These are phyloP conservation scores for Pseudogymnoascus sp. DNA, from an alignment of 2,329 filamentous ascomycete species.

Conservation along the genomic window DNA sequence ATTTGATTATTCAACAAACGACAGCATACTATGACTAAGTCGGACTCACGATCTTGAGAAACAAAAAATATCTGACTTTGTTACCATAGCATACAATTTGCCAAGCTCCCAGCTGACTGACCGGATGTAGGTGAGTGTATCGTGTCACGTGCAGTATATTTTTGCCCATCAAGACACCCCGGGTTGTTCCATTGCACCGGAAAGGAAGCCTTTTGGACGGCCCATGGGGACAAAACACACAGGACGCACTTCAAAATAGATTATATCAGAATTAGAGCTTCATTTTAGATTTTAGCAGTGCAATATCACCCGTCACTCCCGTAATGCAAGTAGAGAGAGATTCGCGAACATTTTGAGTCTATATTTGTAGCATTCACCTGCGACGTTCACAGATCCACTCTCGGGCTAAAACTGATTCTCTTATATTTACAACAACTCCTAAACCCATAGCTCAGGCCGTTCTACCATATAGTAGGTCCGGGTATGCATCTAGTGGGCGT, in stretches of 20 bases:
- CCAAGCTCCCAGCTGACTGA: not conserved
- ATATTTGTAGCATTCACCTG: constrained; percentile 3
- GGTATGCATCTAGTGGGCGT: constrained; percentile 67
- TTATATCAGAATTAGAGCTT: not conserved
- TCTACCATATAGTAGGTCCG: constrained; percentile 8
- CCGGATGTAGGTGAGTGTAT: not conserved
- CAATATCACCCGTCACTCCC: not conserved
- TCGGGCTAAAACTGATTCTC: constrained; percentile 1
- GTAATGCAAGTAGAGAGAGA: not conserved
- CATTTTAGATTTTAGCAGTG: not conserved
- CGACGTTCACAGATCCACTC: constrained; percentile 2
- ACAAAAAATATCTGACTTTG: not conserved
- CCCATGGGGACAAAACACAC: not conserved
- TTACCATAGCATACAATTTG: not conserved
- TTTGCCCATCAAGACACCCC: not conserved
- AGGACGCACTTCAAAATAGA: not conserved
- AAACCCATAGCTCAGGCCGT: constrained; percentile 2
- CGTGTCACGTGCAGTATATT: not conserved
- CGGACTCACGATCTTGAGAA: not conserved
- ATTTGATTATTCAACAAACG: not conserved
- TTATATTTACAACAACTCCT: constrained; percentile 9
- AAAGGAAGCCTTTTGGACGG: not conserved
- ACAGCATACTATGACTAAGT: not conserved
- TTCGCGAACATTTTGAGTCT: constrained; percentile 1
- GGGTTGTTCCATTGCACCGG: not conserved